Conservation (phyloP, 1,284 basidiomycete species). For the Moniliophthora roreri region DNA sequence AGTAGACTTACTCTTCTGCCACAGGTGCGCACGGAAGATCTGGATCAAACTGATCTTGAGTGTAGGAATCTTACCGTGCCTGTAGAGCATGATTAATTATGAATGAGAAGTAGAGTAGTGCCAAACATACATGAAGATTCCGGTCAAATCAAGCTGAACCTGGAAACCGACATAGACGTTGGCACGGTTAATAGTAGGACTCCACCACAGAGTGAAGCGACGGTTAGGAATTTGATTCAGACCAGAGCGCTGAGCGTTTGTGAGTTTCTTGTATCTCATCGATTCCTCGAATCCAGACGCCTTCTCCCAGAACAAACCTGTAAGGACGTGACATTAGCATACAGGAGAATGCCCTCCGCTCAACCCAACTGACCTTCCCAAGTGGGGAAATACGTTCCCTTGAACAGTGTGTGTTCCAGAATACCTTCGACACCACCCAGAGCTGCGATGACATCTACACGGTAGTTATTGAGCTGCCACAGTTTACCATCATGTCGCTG, state of each 20-base stretch:
- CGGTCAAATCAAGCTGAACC: constrained; percentile 96
- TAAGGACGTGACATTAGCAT: constrained; percentile 16
- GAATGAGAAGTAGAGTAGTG: not conserved
- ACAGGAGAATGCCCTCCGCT: not conserved
- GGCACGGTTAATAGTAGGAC: constrained; percentile 95
- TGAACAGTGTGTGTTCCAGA: constrained; percentile 96
- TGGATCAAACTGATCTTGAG: constrained; percentile 98
- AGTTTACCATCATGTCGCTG: constrained; percentile 98
- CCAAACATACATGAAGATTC: constrained; percentile 76
- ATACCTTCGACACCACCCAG: constrained; percentile 98
- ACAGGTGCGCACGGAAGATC: constrained; percentile 99
- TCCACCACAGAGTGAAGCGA: constrained; percentile 99
- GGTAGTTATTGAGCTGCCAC: constrained; percentile 98
- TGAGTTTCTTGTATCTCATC: constrained; percentile 97
- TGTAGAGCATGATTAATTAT: constrained; percentile 34
- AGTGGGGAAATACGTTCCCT: constrained; percentile 93
- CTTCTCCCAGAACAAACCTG: constrained; percentile 94
- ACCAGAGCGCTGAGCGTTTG: constrained; percentile 95
- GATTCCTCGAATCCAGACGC: constrained; percentile 94
- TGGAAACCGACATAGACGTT: constrained; percentile 99
- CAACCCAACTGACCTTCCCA: constrained; percentile 64
- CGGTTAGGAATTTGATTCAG: constrained; percentile 98
- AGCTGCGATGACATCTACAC: constrained; percentile 98
- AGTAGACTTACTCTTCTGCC: constrained; percentile 86
- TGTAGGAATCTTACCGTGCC: constrained; percentile 98